Conservation (phyloP, 1,284 basidiomycete genomes). For the Ceratobasidium sp. region DNA sequence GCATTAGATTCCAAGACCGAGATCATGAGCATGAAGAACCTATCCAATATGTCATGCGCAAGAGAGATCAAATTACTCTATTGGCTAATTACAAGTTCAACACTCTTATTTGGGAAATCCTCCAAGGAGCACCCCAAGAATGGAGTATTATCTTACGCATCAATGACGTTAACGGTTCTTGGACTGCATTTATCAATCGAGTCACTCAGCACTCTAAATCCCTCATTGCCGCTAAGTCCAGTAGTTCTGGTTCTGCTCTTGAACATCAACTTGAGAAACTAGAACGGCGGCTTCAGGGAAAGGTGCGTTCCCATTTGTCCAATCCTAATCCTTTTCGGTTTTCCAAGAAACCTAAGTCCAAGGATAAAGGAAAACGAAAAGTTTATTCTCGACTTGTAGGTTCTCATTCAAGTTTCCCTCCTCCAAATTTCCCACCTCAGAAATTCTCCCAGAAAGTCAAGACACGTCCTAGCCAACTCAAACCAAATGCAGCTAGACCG, state of each 20-base stretch:
- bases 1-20: background rate
- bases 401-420: constrained; percentile 20
- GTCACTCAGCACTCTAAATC: constrained; percentile 52
- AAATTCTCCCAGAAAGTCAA: constrained; percentile 52
- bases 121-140: constrained; percentile 51
- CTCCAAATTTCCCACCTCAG: constrained; percentile 55
- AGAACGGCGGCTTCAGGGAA: background rate
- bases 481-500: constrained; percentile 53
- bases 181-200: constrained; percentile 49
- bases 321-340: background rate
- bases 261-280: constrained; percentile 27
- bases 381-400: constrained; percentile 30
- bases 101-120: constrained; percentile 51
- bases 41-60: constrained; percentile 13
- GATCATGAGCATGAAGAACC: background rate
- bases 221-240: constrained; percentile 38
- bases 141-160: constrained; percentile 52
- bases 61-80: constrained; percentile 10
- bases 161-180: constrained; percentile 37
- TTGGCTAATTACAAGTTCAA: too few species aligned
- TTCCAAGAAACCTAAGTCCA: background rate
- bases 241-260: constrained; percentile 42
- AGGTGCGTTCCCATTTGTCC: background rate
- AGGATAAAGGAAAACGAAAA: constrained; percentile 18
- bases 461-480: constrained; percentile 52